phyloP scores from a whole-genome alignment of 371 early-diverging fungal species.

The Mucor lusitanicus region DNA sequence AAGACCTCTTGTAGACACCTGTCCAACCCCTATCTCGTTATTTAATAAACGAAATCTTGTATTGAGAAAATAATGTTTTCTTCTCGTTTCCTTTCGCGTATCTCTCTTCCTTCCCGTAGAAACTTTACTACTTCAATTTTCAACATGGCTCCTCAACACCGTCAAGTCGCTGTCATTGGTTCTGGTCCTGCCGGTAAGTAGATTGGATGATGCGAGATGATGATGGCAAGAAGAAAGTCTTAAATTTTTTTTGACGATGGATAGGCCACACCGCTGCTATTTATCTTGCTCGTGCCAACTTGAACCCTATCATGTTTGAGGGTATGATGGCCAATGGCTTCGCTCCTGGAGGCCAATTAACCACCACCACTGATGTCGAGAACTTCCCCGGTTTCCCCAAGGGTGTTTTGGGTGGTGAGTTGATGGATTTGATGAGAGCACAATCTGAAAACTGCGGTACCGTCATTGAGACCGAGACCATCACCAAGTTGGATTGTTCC shows the following conservation, averaged over 20 bases:
- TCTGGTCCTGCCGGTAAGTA: slow-evolving; percentile 88
- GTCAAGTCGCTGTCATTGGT: slow-evolving; percentile 69
- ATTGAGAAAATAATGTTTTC: slow-evolving; percentile 18
- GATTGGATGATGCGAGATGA: not conserved
- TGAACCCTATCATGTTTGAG: slow-evolving; percentile 93
- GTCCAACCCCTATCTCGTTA: not conserved
- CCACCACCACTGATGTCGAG: slow-evolving; percentile 91
- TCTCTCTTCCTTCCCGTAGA: slow-evolving; percentile 14
- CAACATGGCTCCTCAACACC: slow-evolving; percentile 47
- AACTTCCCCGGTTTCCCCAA: slow-evolving; percentile 90
- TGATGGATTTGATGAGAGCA: slow-evolving; percentile 68
- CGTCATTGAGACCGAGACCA: slow-evolving; percentile 86
- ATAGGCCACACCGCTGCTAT: slow-evolving; percentile 93
- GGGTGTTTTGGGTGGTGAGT: slow-evolving; percentile 79
- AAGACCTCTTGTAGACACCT: not conserved
- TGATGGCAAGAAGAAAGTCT: not conserved
- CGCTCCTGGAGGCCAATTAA: slow-evolving; percentile 89
- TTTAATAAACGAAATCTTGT: slow-evolving; percentile 15
- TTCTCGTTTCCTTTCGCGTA: slow-evolving; percentile 24
- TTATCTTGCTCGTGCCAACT: slow-evolving; percentile 92
- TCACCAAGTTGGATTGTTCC: slow-evolving; percentile 80
- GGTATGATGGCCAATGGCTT: slow-evolving; percentile 95
- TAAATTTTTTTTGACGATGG: not conserved
- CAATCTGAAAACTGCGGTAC: slow-evolving; percentile 46
- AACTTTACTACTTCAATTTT: slow-evolving; percentile 24